Evolutionary conservation across 2,329 filamentous ascomycete species (phyloP).

Genomic region (Endocalyx cinctus): DNA sequence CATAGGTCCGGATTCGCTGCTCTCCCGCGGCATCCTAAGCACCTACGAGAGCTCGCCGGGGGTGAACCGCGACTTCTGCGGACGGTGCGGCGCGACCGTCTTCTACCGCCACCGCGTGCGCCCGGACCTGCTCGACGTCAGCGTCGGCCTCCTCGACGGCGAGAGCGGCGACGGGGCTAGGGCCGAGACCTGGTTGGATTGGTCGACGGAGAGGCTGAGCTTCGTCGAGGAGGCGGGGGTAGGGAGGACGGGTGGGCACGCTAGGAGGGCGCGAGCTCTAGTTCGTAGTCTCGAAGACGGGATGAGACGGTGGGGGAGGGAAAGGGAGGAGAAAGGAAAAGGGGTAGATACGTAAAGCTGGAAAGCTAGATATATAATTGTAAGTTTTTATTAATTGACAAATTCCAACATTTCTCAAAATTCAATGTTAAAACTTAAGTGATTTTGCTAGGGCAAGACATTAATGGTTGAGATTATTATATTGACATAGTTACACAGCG

Average conservation of each 20-base stretch:
- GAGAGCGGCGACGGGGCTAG: conserved; percentile 47
- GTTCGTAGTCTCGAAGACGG: conserved; percentile 20
- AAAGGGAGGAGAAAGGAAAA: not conserved
- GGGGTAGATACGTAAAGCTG: too few relatives aligned
- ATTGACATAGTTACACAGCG: too few relatives aligned
- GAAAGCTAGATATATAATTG: too few relatives aligned
- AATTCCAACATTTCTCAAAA: too few relatives aligned
- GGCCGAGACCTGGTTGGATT: conserved; percentile 57
- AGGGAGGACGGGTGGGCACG: conserved; percentile 24
- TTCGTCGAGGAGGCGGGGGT: conserved; percentile 49
- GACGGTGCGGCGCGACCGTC: conserved; percentile 56
- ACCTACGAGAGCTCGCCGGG: conserved; percentile 50
- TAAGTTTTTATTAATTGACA: too few relatives aligned
- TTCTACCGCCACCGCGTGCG: conserved; percentile 56
- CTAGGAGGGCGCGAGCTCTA: conserved; percentile 22
- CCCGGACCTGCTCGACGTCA: conserved; percentile 57
- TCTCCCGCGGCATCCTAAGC: conserved; percentile 41
- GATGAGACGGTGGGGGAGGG: conserved; percentile 6
- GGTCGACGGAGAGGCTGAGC: conserved; percentile 54
- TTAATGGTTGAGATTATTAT: too few relatives aligned
- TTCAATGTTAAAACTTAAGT: too few relatives aligned
- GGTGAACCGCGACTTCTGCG: conserved; percentile 58
- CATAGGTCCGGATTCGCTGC: conserved; percentile 30
- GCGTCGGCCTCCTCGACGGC: conserved; percentile 52
- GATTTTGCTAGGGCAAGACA: too few relatives aligned